Evolutionary conservation across 2,329 filamentous ascomycete species (phyloP).

Genomic region (Aureobasidium namibiae): DNA sequence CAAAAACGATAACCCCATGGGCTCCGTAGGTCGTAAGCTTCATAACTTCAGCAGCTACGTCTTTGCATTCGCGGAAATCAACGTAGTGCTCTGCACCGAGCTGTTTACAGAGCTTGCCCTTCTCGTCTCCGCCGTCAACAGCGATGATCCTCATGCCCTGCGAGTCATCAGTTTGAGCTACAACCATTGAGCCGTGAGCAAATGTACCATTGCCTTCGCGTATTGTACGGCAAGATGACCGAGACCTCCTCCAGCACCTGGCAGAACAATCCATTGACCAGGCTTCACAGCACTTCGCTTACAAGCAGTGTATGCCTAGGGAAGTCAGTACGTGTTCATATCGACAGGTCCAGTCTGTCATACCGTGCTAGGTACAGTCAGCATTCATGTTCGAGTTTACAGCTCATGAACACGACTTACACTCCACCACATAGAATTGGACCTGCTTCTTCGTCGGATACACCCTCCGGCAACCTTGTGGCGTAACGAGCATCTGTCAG

Average conservation of each 20-base stretch:
- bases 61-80: slow-evolving; percentile 28
- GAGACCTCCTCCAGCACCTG: slow-evolving; percentile 30
- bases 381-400: neutral
- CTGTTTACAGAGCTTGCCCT: slow-evolving; percentile 29
- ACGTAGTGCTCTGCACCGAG: slow-evolving; percentile 32
- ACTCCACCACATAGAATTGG: slow-evolving; percentile 33
- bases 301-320: slow-evolving; percentile 22
- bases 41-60: slow-evolving; percentile 28
- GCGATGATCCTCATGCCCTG: slow-evolving; percentile 31
- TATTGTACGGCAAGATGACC: slow-evolving; percentile 22
- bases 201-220: slow-evolving; percentile 22
- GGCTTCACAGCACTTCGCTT: slow-evolving; percentile 28
- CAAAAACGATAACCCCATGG: slow-evolving; percentile 31
- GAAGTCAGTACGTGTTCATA: neutral
- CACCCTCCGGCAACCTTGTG: slow-evolving; percentile 29
- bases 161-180: neutral
- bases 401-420: slow-evolving; percentile 17
- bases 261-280: slow-evolving; percentile 32
- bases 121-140: slow-evolving; percentile 30
- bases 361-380: neutral
- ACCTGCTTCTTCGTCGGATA: slow-evolving; percentile 29
- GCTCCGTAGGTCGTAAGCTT: slow-evolving; percentile 31
- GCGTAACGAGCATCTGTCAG: slow-evolving; percentile 29
- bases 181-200: neutral
- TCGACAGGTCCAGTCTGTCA: neutral